Percentiles rank a stretch among this genome's conserved stretches.
These are phyloP conservation scores for Dalbergia cochinchinensis DNA, from an alignment of 306 rosid genomes.

Conservation along the genomic window DNA sequence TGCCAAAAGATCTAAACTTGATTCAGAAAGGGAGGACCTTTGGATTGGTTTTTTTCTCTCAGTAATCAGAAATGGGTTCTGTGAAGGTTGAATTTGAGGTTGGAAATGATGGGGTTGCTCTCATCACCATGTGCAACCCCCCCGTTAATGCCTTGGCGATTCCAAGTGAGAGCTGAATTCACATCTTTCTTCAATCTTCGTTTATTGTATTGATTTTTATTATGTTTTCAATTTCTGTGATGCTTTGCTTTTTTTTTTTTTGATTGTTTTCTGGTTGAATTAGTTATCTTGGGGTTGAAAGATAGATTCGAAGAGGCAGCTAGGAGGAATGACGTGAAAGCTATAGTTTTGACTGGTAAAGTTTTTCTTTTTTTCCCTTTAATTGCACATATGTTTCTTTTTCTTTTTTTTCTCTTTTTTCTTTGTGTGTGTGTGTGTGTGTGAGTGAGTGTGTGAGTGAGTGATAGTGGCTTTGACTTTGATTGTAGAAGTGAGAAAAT, in stretches of 20 bases:
- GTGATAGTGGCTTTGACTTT: slow-evolving; percentile 31
- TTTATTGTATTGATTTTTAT: background rate
- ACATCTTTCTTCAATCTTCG: background rate
- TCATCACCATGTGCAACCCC: slow-evolving; percentile 83
- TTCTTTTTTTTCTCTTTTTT: too few relatives aligned
- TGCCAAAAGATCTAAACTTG: background rate
- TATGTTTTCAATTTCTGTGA: background rate
- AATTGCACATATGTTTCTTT: background rate
- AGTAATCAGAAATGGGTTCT: slow-evolving; percentile 67
- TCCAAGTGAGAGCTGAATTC: slow-evolving; percentile 49
- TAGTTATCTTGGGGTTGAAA: slow-evolving; percentile 75
- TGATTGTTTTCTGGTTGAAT: slow-evolving; percentile 29
- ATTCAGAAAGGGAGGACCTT: slow-evolving; percentile 30
- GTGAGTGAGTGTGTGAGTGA: background rate
- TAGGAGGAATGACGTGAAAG: slow-evolving; percentile 84
- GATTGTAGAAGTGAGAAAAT: slow-evolving; percentile 21
- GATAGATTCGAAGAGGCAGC: slow-evolving; percentile 78
- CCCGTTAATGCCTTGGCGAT: slow-evolving; percentile 94
- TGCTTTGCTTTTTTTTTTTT: background rate
- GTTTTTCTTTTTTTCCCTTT: background rate
- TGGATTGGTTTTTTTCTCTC: background rate
- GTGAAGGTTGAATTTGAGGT: slow-evolving; percentile 80
- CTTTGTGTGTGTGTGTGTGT: too few relatives aligned
- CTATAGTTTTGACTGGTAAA: slow-evolving; percentile 89
- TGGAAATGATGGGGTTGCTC: slow-evolving; percentile 91